These are phyloP conservation scores for Pyrus betulifolia DNA, from an alignment of 306 rosid genomes.

Conservation along the genomic window DNA sequence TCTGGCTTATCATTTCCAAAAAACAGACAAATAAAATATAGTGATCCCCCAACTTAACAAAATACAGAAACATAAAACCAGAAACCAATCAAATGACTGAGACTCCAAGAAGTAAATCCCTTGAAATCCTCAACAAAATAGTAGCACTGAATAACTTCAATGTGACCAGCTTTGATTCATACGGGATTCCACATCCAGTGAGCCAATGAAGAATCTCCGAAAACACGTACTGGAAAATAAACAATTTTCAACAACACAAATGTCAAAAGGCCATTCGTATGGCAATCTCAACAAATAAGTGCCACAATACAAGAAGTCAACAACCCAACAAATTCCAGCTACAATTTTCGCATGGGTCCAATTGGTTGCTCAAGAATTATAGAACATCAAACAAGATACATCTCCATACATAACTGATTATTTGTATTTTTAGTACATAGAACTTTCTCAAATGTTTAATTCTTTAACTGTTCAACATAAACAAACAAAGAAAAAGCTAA, in stretches of 20 bases:
- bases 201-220: background rate
- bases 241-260: background rate
- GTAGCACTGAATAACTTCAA: background rate
- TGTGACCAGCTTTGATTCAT: background rate
- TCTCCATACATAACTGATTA: background rate
- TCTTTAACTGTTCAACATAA: background rate
- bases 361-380: background rate
- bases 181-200: background rate
- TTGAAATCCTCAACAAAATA: background rate
- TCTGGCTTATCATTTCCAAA: background rate
- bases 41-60: background rate
- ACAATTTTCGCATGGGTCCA: background rate
- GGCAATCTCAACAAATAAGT: background rate
- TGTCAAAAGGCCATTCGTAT: background rate
- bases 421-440: background rate
- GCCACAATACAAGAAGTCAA: background rate
- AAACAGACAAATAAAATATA: background rate
- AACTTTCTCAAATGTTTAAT: background rate
- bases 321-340: background rate
- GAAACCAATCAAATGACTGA: background rate
- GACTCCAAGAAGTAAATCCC: background rate
- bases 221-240: background rate
- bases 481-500: background rate
- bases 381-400: background rate
- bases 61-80: background rate